Evolutionary conservation across 2,329 filamentous ascomycete genomes (phyloP), one percentile per base, ranked within the genome.

Genomic region (Scopulariopsis brevicaulis): DNA sequence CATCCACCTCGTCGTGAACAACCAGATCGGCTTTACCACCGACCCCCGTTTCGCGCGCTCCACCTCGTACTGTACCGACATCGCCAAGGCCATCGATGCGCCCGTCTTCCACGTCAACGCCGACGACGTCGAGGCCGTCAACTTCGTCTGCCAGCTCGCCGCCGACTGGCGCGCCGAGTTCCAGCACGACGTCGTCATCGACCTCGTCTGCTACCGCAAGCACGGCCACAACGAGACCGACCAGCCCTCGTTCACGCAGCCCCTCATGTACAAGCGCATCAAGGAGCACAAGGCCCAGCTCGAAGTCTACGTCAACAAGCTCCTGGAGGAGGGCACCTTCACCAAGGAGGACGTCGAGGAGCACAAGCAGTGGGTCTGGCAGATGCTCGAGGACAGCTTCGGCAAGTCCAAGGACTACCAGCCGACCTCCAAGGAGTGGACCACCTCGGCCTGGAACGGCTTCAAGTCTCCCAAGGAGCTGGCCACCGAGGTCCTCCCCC

Each of bases 311-410:
- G 83, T 94, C 64, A 83, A 96, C 68, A 89, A 96, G 79, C 85
- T 99, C 57, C 79, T 96, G 51, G 80, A 90, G 62, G 92, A 96
- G 68, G 90, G 92, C 66, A 96, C 89, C 57, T 99, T 99, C 77
- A 96, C 90, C 64, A 93, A 96, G 77, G 92, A 94, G 67, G 94
- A 99, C 70, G 87, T 99, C 60, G 93, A 99, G 60, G 94, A 99
- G 80, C 94, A 99, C 81, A 96, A 96, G 82, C 89, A 95, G 73
- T 99, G 94, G 94, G 94, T 97, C 60, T 99, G 93, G 94, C 89
- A 89, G 62, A 97, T 97, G 92, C 81, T 99, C 59, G 93, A 96
- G 69, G 93, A 97, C 73, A 96, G 91, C 76, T 99, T 97, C 74
- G 82, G 90, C 67, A 91, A 93, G 74, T 96, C 92, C 74, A 97